phyloP scores from a whole-genome alignment of 148 eudicot genomes.

The Nepenthes gracilis region DNA sequence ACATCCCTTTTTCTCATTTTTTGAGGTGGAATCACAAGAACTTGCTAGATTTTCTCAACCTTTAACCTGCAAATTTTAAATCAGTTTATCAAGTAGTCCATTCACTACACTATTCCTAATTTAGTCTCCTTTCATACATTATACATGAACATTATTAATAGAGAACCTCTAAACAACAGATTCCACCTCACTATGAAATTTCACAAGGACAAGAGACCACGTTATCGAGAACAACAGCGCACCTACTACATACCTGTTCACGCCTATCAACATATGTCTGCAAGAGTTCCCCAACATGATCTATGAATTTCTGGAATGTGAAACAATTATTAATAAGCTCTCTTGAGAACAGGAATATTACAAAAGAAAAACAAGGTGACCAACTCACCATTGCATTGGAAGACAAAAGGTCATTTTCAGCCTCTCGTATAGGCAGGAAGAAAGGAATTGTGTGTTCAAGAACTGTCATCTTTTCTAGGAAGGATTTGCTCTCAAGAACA shows the following conservation, averaged over 20 bases:
- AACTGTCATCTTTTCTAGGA: conserved; percentile 96
- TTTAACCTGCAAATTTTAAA: no score
- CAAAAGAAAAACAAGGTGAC: conserved; percentile 10
- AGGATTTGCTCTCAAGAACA: conserved; percentile 95
- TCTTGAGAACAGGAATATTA: conserved; percentile 7
- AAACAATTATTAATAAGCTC: conserved; percentile 7
- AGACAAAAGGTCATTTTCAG: conserved; percentile 84
- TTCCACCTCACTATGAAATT: no score
- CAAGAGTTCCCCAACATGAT: conserved; percentile 82
- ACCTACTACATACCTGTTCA: conserved; percentile 58
- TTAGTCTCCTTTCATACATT: no score
- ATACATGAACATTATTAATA: no score
- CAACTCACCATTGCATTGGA: conserved; percentile 95
- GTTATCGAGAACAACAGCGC: not conserved
- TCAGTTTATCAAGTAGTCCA: no score
- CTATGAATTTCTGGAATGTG: conserved; percentile 74
- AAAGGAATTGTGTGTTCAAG: conserved; percentile 94
- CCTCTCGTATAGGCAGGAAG: conserved; percentile 86
- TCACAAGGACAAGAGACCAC: not conserved
- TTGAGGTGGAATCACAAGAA: no score
- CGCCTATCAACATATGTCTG: conserved; percentile 94
- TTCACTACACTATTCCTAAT: no score
- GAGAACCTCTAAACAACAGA: no score
- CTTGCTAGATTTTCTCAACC: no score
- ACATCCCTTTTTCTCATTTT: no score